Evolutionary conservation across 192 early-diverging fungal genomes (phyloP).

Genomic region (Rhizophagus clarus): DNA sequence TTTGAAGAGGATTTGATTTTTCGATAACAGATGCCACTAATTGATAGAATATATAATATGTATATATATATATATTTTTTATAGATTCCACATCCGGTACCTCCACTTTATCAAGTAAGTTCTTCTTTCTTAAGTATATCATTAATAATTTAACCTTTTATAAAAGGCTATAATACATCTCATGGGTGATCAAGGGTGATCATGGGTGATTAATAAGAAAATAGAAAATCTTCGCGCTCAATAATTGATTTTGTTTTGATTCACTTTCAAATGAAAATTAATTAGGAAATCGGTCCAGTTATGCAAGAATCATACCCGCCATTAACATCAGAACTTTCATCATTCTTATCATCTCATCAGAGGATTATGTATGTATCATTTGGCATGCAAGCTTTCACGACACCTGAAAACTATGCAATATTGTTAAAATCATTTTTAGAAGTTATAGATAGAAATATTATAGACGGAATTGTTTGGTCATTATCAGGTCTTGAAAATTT

Average conservation of each 20-base stretch:
- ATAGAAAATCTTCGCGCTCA: too few species aligned
- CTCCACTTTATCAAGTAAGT: conserved; percentile 10
- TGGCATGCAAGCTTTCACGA: conserved; percentile 31
- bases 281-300: conserved; percentile 39
- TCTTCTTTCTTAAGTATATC: background rate
- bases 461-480: conserved; percentile 44
- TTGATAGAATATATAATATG: background rate
- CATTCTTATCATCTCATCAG: conserved; percentile 30
- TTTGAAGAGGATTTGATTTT: background rate
- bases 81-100: conserved; percentile 7
- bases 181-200: too few species aligned
- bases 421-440: conserved; percentile 35
- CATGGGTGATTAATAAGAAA: too few species aligned
- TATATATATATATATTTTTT: background rate
- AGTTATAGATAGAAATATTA: conserved; percentile 26
- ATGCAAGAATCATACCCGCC: conserved; percentile 30
- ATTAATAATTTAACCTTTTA: too few species aligned
- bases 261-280: background rate
- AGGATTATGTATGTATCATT: conserved; percentile 38
- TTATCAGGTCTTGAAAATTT: background rate
- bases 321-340: background rate
- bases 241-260: background rate
- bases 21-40: background rate
- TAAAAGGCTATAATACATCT: too few species aligned
- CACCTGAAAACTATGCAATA: conserved; percentile 13